Base-by-base conservation (phyloP, 345 rosid species). In the Adansonia digitata region DNA sequence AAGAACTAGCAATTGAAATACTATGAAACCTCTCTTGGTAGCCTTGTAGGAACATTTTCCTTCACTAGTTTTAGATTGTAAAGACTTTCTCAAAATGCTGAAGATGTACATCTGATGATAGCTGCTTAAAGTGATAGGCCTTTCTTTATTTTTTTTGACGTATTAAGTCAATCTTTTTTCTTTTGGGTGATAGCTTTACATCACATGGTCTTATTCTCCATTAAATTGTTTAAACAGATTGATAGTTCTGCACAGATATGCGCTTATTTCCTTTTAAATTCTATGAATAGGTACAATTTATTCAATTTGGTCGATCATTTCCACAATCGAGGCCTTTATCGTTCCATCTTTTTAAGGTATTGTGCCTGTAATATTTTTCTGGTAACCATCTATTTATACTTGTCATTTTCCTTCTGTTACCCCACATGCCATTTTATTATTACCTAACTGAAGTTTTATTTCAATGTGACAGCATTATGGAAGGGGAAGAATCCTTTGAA, bases 261-360 rank as follows among this genome's bases (percentile, higher is more conserved):
- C 22, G 34, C 27, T 42, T 42, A 62, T 61, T 27, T 24, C 29
- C 17, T 52, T 72, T 26, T 39, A 69, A 80, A 71, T 62, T 67
- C 29, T 77, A 46, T 39, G 35, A 24, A 81, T 85, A 94, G 98
- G 86, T 95, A 95, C 85, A 95, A 95, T 86, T 85, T 95, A 84
- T 81, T 82, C 74, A 87, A 85, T 75, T 78, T 93, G 67, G 94
- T 89, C 2, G 92, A 91, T 75, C 91, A 90, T 85, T 95, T 84
- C 83, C 90, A 95, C 71, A 87, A 83, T 26, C 90, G 97, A 39
- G 99, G 99, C 53, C 85, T 95, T 42, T 86, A 93, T 77, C 91
- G 94, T 60, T 91, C 99, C 59, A 79, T 93, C 60, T 95, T 95
- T 75, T 74, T 91, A 75, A 89, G 98, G 98, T 94, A 81, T 13